Evolutionary conservation across 2,329 filamentous ascomycete genomes (phyloP), one percentile per base, ranked within the genome.

Genomic region (Penicillium griseofulvum): DNA sequence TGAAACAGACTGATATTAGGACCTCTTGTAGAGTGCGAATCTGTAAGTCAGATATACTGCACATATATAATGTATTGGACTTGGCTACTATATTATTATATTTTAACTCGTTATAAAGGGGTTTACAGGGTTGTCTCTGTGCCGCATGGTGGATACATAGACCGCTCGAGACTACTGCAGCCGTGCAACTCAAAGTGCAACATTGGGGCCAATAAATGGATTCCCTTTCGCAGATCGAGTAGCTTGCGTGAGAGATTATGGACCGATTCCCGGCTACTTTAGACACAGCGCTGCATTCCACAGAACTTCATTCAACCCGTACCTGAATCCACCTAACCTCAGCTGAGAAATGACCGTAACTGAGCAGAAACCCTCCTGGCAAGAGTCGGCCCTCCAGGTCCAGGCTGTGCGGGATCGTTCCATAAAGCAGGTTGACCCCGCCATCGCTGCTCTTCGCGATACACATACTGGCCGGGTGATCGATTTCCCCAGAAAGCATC

Each of bases 401-500:
- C 44, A 47, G 22, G 22, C 11, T 14, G 14, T 17, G 44, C 44
- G 31, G 9, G 19, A 36, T 37, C 9, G 3, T 14, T 47, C 44
- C 14, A 47, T 47, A 34, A 4, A 47, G 14, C 14, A 17, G 0
- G 44, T 47, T n/a, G 19, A 47, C 11, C 31, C 44, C 31, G 31
- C 29, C 9, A 22, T 54, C 19, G 38, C 55, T 47, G 12, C 19
- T 17, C 28, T 55, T 26, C 52, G 52, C 76, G 9, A 43, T 19
- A 12, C 6, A 14, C 46, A 51, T n/a, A 34, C 51, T 10, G 33
- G 50, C 29, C 29, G 55, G 34, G 52, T 57, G 11, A 43, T 55
- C 2, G 60, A 62, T 3, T 57, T 84, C 5, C 79, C 82, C 6
- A 71, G 71, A 45, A 61, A 78, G 28, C 51, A 80, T 3, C 75